Evolutionary conservation across 1,284 basidiomycete species (phyloP).

Genomic region (Cerrena zonata): DNA sequence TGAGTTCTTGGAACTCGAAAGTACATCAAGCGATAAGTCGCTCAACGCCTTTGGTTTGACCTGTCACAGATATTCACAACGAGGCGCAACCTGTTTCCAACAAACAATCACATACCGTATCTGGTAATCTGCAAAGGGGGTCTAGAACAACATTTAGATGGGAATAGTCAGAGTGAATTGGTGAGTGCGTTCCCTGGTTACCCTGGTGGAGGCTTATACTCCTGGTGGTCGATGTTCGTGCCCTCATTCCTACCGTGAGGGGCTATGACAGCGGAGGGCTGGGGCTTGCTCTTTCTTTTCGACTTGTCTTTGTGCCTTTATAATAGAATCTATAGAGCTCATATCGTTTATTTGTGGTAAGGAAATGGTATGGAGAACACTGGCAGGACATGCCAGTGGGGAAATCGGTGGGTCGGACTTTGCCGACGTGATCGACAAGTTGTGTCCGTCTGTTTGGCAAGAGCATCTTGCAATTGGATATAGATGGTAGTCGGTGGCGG

Average conservation of each 20-base stretch:
- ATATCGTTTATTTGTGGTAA: neutral
- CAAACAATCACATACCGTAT: constrained; percentile 42
- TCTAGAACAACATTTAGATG: constrained; percentile 46
- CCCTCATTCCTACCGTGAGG: constrained; percentile 42
- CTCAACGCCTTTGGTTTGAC: constrained; percentile 60
- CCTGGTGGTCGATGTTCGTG: constrained; percentile 44
- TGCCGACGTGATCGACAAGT: no score
- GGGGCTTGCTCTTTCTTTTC: constrained; percentile 9
- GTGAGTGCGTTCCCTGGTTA: constrained; percentile 40
- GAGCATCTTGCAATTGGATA: no score
- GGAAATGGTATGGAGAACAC: no score
- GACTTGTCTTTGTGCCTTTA: constrained; percentile 13
- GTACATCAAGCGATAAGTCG: constrained; percentile 41
- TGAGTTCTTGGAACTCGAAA: constrained; percentile 31
- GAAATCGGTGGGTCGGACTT: no score
- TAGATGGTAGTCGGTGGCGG: no score
- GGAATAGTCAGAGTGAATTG: constrained; percentile 63
- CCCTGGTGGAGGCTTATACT: constrained; percentile 49
- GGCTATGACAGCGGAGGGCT: constrained; percentile 13
- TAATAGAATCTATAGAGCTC: neutral
- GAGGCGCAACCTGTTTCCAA: neutral
- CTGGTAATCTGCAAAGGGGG: constrained; percentile 58
- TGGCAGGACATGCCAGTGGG: no score
- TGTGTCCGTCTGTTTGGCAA: no score
- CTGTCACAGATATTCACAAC: constrained; percentile 34